Evolutionary conservation across 495 filamentous ascomycete genomes (phyloP).

Genomic region (Niebla homalea): DNA sequence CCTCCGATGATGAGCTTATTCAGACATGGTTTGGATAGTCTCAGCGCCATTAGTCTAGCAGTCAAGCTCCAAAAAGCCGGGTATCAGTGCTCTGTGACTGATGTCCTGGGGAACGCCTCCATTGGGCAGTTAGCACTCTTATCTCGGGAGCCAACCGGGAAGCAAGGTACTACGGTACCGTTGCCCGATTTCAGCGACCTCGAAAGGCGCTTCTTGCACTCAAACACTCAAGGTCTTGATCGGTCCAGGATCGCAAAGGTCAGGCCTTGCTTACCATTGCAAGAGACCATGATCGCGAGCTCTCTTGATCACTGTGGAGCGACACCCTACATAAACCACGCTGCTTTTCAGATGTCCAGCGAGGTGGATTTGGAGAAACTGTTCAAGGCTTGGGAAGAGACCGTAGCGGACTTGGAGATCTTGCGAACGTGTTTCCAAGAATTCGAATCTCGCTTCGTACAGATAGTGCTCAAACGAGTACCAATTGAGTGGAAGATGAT

Average conservation of each 20-base stretch:
- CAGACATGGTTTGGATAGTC: slow-evolving; percentile 31
- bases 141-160: not conserved
- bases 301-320: slow-evolving; percentile 53
- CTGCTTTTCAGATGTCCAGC: slow-evolving; percentile 42
- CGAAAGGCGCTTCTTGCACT: slow-evolving; percentile 45
- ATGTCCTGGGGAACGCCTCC: slow-evolving; percentile 52
- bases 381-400: slow-evolving; percentile 41
- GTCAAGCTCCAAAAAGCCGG: slow-evolving; percentile 46
- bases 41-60: slow-evolving; percentile 44
- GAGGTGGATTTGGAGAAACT: slow-evolving; percentile 39
- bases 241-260: slow-evolving; percentile 18
- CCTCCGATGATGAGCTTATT: slow-evolving; percentile 37
- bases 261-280: slow-evolving; percentile 47
- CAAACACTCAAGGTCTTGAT: slow-evolving; percentile 14
- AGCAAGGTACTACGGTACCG: slow-evolving; percentile 1
- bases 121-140: slow-evolving; percentile 38
- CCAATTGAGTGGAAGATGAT: slow-evolving; percentile 17
- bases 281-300: slow-evolving; percentile 69
- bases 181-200: slow-evolving; percentile 24
- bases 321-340: slow-evolving; percentile 67
- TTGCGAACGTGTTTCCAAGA: slow-evolving; percentile 59
- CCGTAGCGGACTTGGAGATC: slow-evolving; percentile 48
- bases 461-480: slow-evolving; percentile 37
- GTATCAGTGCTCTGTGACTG: slow-evolving; percentile 46
- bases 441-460: slow-evolving; percentile 44